A percentile compares a stretch with the other conserved stretches of the same genome.
These are phyloP conservation scores for Trichoderma asperelloides DNA, from an alignment of 495 filamentous ascomycete genomes.

Conservation along the genomic window DNA sequence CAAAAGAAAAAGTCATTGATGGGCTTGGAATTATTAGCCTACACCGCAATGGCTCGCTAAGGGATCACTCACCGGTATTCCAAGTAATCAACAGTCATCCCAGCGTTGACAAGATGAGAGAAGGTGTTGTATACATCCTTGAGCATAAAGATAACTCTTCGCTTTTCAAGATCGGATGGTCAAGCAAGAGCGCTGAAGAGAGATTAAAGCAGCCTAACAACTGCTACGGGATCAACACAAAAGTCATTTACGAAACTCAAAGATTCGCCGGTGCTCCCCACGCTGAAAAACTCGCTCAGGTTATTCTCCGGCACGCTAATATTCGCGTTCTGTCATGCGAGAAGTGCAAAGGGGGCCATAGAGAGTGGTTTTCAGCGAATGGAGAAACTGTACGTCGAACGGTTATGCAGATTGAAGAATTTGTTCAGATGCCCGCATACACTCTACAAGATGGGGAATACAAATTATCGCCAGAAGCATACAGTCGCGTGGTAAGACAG, in stretches of 20 bases:
- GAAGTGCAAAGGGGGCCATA: background rate
- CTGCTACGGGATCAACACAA: background rate
- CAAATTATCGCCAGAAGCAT: background rate
- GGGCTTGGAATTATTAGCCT: background rate
- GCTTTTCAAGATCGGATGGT: background rate
- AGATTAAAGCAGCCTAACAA: background rate
- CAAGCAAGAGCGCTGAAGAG: background rate
- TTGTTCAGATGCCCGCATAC: background rate
- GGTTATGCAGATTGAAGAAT: background rate
- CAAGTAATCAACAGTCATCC: background rate
- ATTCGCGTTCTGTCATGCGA: background rate
- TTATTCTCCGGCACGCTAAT: background rate
- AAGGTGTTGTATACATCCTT: background rate
- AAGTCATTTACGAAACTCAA: background rate
- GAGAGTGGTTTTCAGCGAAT: background rate
- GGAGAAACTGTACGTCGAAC: background rate
- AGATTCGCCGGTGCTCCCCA: background rate
- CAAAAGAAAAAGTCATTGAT: background rate
- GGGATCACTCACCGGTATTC: background rate
- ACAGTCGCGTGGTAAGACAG: background rate
- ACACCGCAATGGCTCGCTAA: background rate
- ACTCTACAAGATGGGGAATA: background rate
- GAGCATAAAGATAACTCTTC: background rate
- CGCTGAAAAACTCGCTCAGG: background rate
- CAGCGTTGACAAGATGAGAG: background rate